These are phyloP conservation scores for Spiromastix sp. DNA, from an alignment of 2,329 filamentous ascomycete species.

Conservation along the genomic window DNA sequence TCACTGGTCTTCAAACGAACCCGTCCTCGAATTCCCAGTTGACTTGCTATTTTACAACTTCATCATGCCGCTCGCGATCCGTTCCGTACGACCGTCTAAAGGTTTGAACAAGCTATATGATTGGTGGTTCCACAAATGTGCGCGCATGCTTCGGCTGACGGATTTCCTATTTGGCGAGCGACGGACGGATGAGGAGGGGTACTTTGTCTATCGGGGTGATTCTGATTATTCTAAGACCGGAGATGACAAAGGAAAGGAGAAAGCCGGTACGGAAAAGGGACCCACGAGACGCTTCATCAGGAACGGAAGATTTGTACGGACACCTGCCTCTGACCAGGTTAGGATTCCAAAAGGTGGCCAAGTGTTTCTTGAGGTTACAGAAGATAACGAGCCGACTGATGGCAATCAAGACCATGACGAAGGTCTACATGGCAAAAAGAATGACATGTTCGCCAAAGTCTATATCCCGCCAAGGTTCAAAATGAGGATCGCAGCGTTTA, in stretches of 20 bases:
- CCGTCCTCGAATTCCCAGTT: constrained; percentile 85
- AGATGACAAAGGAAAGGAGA: constrained; percentile 14
- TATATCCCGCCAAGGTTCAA: constrained; percentile 82
- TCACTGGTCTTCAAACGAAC: constrained; percentile 86
- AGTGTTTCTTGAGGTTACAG: constrained; percentile 70
- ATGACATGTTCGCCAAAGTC: constrained; percentile 56
- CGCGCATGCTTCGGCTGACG: constrained; percentile 66
- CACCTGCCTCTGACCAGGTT: constrained; percentile 91
- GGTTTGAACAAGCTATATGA: constrained; percentile 75
- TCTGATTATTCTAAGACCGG: constrained; percentile 23
- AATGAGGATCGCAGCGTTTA: constrained; percentile 70
- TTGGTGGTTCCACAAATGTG: constrained; percentile 93
- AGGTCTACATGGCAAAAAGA: constrained; percentile 50
- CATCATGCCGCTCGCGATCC: constrained; percentile 77
- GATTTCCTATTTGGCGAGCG: constrained; percentile 90
- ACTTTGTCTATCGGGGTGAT: constrained; percentile 53
- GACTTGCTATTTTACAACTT: constrained; percentile 97
- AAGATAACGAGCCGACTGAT: constrained; percentile 56
- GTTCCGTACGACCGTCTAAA: constrained; percentile 75
- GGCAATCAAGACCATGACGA: constrained; percentile 43
- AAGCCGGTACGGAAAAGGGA: constrained; percentile 31
- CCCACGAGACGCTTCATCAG: constrained; percentile 45
- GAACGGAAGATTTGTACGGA: constrained; percentile 75
- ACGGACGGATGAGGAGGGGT: constrained; percentile 69
- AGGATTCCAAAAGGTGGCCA: constrained; percentile 75